A percentile compares a stretch with the other conserved stretches of the same genome.
Evolutionary conservation across 805 yeast genomes (phyloP).

Genomic region (Kazachstania kunashirensis): DNA sequence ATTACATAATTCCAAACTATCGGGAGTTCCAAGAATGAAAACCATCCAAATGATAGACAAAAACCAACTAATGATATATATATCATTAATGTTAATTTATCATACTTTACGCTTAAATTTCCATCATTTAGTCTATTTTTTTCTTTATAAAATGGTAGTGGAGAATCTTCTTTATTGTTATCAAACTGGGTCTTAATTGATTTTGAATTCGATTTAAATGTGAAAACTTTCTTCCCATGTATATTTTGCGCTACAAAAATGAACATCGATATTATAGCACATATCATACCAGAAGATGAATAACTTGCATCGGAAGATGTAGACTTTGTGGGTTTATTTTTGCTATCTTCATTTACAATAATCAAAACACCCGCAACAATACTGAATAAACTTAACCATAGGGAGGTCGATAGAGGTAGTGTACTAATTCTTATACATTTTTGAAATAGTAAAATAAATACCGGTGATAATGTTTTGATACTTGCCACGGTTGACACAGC

Average conservation of each 20-base stretch:
- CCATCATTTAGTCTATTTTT: conserved; percentile 1
- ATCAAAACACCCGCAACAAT: conserved; percentile 26
- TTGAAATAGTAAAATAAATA: conserved; percentile 49
- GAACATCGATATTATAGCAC: conserved; percentile 57
- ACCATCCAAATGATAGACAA: conserved; percentile 61
- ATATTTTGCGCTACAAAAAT: conserved; percentile 81
- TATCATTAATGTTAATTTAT: conserved; percentile 69
- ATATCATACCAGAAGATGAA: conserved; percentile 45
- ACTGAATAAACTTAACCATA: conserved; percentile 19
- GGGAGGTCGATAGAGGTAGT: conserved; percentile 7
- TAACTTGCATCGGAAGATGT: conserved; percentile 4
- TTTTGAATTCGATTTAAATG: conserved; percentile 29
- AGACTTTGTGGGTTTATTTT: background rate
- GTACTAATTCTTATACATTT: conserved; percentile 28
- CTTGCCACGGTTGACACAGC: conserved; percentile 64
- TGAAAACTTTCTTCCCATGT: conserved; percentile 73
- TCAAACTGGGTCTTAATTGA: background rate
- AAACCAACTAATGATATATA: conserved; percentile 73
- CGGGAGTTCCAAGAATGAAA: conserved; percentile 53
- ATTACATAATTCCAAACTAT: conserved; percentile 14
- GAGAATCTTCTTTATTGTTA: conserved; percentile 10
- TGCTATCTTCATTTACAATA: conserved; percentile 21
- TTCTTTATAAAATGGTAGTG: conserved; percentile 13
- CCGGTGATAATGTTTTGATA: conserved; percentile 57
- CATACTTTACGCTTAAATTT: conserved; percentile 40